phyloP scores from a whole-genome alignment of 495 filamentous ascomycete species.

The Monascus purpureus region DNA sequence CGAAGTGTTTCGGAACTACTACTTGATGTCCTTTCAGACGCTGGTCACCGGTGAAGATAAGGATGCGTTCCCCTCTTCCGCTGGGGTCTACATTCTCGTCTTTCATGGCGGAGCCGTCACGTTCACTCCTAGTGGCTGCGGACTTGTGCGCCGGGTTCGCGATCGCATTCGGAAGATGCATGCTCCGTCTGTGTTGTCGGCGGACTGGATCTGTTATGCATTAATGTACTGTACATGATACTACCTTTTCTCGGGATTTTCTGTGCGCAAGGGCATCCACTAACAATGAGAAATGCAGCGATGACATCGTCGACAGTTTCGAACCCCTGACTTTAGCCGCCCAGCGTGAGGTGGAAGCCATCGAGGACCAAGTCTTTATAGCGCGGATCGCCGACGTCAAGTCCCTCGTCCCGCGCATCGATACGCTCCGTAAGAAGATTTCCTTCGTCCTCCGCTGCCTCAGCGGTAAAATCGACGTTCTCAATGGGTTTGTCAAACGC shows the following conservation, averaged over 20 bases:
- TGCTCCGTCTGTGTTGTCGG: slow-evolving; percentile 70
- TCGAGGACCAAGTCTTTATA: slow-evolving; percentile 85
- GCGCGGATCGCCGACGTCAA: slow-evolving; percentile 72
- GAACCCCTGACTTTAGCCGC: slow-evolving; percentile 64
- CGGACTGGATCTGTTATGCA: slow-evolving; percentile 96
- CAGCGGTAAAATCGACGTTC: slow-evolving; percentile 85
- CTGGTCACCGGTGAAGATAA: slow-evolving; percentile 53
- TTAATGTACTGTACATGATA: slow-evolving; percentile 76
- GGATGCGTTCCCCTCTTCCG: slow-evolving; percentile 54
- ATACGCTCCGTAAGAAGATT: slow-evolving; percentile 75
- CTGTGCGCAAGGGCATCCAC: no score
- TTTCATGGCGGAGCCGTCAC: slow-evolving; percentile 85
- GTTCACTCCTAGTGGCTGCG: slow-evolving; percentile 67
- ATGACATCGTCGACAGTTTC: slow-evolving; percentile 91
- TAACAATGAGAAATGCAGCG: slow-evolving; percentile 33
- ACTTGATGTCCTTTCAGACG: slow-evolving; percentile 85
- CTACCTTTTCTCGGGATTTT: no score
- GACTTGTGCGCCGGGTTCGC: slow-evolving; percentile 65
- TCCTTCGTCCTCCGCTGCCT: slow-evolving; percentile 78
- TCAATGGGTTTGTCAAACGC: slow-evolving; percentile 90
- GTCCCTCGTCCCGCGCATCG: slow-evolving; percentile 64
- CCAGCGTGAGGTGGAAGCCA: slow-evolving; percentile 67
- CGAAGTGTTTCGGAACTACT: slow-evolving; percentile 85
- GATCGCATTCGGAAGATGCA: slow-evolving; percentile 73
- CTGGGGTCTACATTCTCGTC: slow-evolving; percentile 84